Evolutionary conservation across 257 asterid genomes (phyloP), one percentile per base, ranked within the genome.

Genomic region (Solanum chmielewskii): DNA sequence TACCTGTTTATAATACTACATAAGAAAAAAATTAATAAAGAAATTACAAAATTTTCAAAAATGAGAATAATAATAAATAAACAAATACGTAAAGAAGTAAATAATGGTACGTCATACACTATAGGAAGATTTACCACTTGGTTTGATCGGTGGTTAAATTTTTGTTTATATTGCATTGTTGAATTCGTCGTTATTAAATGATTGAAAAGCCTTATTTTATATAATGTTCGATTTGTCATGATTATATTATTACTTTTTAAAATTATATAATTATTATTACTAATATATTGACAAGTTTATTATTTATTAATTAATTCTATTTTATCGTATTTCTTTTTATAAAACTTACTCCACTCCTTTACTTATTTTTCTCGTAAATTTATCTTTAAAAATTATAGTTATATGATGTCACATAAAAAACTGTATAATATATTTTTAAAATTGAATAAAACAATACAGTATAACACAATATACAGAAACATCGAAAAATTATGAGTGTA

Each of bases 1-100:
- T 27, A 11, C 0, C 0, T 15, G 1, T 0, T 7, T 29, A 29
- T 68, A 68, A 68, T 4, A 68, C 1, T 27, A 13, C 6, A 0
- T 8, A 71, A 9, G 4, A 31, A 31, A 31, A n/a, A 0, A 31
- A 47, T 1, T 4, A 47, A 45, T 45, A 45, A 27, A 31, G 0
- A 15, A 37, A 11, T 0, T 9, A 60, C 4, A 35, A 74, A 74
- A 74, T 39, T 20, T 21, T 21, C 3, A 21, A 2, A 39, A 39
- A 23, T 56, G 62, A 39, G 33, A n/a, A 75, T 23, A 39, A n/a
- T 77, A 77, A 11, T 39, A 11, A 39, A 49, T 0, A 11, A 11
- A 44, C 4, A 1, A 13, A 75, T 8, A 16, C 11, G 23, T 75
- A 41, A 11, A 41, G 23, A 75, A 23, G 83, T 21, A 11, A 25